Evolutionary conservation across 2,329 filamentous ascomycete genomes (phyloP), one percentile per base, ranked within the genome.

Genomic region (Alternaria longipes): DNA sequence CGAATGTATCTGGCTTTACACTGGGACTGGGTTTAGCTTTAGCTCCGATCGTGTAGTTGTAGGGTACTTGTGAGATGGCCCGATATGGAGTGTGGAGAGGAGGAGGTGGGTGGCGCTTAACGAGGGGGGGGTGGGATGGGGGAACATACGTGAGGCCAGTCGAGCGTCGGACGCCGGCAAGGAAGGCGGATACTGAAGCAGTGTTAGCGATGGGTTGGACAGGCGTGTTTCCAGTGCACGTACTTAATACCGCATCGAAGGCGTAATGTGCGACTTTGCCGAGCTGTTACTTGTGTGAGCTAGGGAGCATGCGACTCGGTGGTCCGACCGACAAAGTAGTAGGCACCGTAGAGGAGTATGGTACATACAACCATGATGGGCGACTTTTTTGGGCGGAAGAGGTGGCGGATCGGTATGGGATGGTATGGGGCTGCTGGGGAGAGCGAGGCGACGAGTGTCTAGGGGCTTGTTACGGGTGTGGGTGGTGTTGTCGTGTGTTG

Each of bases 131-230:
- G 4, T 4, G 6, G 30, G 14, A 32, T 49, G 55, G 28, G 58
- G 45, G 60, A 56, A 77, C 92, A 87, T 91, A 99, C 95, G 94
- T 97, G 83, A 99, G 86, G 75, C 95, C 95, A 64, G 95, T 98
- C 67, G 94, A 97, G 72, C 95, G 93, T 84, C 97, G 96, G 85
- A 99, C 94, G 75, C 95, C 95, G 40, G 95, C 95, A 69, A 99
- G 89, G 80, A 98, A 94, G 66, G 95, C 92, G 74, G 95, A 99
- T 80, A 99, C 92, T 96, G 69, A 4, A 47, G 22, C 4, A 30
- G 34, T 57, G 64, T 74, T 42, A 74, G 73, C 56, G 40, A 36
- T 12, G 59, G 44, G 11, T 24, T 14, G 9, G 11, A 18, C 49
- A 51, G 45, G 54, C 38, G 57, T 46, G 54, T 50, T 50, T 40